A percentile compares a stretch with the other conserved stretches of the same genome.
Conservation (phyloP, 2,329 filamentous ascomycete genomes). For the Apiospora malaysiana region DNA sequence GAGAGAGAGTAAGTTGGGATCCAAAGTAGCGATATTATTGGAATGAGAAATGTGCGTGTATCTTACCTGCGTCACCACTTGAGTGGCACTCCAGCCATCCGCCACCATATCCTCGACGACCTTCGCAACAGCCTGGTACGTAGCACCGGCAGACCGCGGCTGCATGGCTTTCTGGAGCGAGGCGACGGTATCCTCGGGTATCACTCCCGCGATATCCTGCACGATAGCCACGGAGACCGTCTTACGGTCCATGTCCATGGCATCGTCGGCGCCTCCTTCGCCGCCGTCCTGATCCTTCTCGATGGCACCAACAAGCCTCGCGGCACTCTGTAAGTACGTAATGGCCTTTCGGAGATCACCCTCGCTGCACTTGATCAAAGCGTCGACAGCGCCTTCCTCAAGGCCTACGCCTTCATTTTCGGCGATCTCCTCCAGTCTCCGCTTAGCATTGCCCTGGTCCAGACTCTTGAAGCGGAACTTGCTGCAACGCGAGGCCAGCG, state of each 20-base stretch:
- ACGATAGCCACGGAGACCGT: conserved; percentile 78
- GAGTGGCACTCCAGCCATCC: conserved; percentile 94
- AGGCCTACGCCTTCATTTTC: conserved; percentile 75
- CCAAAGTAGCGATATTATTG: not conserved
- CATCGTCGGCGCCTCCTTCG: conserved; percentile 56
- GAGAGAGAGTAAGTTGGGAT: conserved; percentile 21
- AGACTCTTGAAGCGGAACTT: conserved; percentile 98
- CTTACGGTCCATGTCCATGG: conserved; percentile 64
- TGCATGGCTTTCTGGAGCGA: conserved; percentile 76
- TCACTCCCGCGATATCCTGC: conserved; percentile 95
- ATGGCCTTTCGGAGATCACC: conserved; percentile 96
- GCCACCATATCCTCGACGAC: conserved; percentile 91
- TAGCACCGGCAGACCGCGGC: conserved; percentile 65
- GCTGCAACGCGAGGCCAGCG: conserved; percentile 87
- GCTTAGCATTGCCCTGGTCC: conserved; percentile 83
- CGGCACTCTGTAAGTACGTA: conserved; percentile 94
- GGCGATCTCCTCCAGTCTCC: conserved; percentile 83
- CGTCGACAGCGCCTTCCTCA: conserved; percentile 80
- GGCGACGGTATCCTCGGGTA: conserved; percentile 77
- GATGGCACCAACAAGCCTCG: conserved; percentile 78
- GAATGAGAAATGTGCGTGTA: not conserved
- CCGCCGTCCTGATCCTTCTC: conserved; percentile 52
- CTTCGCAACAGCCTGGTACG: conserved; percentile 77
- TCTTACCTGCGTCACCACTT: conserved; percentile 79
- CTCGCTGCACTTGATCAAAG: conserved; percentile 85